Percentiles rank a stretch among this genome's conserved stretches.
These are phyloP conservation scores for Myxozyma neotropica DNA, from an alignment of 805 yeast species.

Conservation along the genomic window DNA sequence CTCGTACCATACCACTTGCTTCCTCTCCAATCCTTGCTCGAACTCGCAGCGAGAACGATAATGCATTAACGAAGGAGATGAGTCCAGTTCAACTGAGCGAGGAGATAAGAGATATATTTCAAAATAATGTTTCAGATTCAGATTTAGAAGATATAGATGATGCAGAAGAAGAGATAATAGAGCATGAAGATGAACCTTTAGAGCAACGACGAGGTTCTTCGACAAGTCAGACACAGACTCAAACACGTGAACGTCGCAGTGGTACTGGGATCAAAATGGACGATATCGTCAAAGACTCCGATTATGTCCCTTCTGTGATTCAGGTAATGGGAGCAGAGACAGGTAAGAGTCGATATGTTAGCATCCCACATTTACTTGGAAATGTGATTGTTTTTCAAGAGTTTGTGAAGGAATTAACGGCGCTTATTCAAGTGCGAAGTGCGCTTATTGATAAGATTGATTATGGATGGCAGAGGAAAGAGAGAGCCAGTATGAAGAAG, in stretches of 20 bases:
- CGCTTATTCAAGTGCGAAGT: slow-evolving; percentile 37
- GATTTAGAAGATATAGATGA: slow-evolving; percentile 3
- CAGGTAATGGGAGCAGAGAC: slow-evolving; percentile 24
- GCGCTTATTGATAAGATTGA: slow-evolving; percentile 21
- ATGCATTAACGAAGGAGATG: slow-evolving; percentile 1
- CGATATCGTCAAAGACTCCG: slow-evolving; percentile 23
- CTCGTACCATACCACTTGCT: slow-evolving; percentile 1
- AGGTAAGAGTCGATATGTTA: slow-evolving; percentile 31
- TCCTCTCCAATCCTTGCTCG: slow-evolving; percentile 2
- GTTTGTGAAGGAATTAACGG: slow-evolving; percentile 39
- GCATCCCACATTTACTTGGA: slow-evolving; percentile 35
- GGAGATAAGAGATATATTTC: slow-evolving; percentile 11
- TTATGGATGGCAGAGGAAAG: slow-evolving; percentile 23
- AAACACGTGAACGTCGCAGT: neutral
- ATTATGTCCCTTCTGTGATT: slow-evolving; percentile 22
- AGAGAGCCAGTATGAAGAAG: neutral
- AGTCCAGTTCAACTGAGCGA: slow-evolving; percentile 13
- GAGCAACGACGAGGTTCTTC: neutral
- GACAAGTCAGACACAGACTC: neutral
- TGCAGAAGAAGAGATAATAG: neutral
- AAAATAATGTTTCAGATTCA: neutral
- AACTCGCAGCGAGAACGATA: slow-evolving; percentile 7
- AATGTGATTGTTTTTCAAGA: slow-evolving; percentile 37
- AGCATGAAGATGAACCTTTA: neutral
- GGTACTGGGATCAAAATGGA: slow-evolving; percentile 25